Base-by-base conservation (phyloP, 2,329 filamentous ascomycete species). In the Colletotrichum neosansevieriae region DNA sequence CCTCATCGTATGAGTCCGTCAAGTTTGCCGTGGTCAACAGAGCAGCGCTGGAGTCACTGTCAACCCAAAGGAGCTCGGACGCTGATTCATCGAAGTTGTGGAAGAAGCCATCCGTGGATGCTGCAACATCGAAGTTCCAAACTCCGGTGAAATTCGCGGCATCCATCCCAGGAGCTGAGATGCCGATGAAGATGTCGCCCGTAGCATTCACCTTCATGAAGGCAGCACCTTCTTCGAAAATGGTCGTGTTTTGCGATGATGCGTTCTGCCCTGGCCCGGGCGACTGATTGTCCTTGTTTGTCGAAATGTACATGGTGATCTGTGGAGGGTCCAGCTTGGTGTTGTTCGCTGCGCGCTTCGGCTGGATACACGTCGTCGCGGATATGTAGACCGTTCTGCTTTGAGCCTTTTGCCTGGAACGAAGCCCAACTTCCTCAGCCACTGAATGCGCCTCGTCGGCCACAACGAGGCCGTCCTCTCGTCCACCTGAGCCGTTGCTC, bases 301-400 rank as follows among this genome's bases (percentile, higher is more conserved):
- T 89, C 3, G 94, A 97, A 54, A 97, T 83, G 74, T 92, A 97
- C 10, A 98, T 81, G 12, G 87, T 87, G 58, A 98, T 85, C 74
- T 97, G 94, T 1, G 92, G 91, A 12, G 92, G 87, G 13, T 80
- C 78, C 58, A 80, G 74, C 3, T 75, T 74, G 1, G 80, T 82
- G 24, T 82, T 80, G 11, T 82, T 79, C 2, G 82, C 81, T 9
- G 80, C 87, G 45, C 85, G 82, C 19, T 79, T 76, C 12, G 95
- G 96, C 74, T 97, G 94, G 29, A 88, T 79, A 78, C 96, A 99
- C 1, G 93, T 94, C 72, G 94, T 98, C 49, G 94, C 89, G 2
- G 94, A 94, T 61, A 99, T 85, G 78, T 92, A 98, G 3, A 98
- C 83, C 2, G 80, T 87, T 47, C 79, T 83, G 15, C 79, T 78